Conservation (phyloP, 2,329 filamentous ascomycete species). For the Aureobasidium vineae region DNA sequence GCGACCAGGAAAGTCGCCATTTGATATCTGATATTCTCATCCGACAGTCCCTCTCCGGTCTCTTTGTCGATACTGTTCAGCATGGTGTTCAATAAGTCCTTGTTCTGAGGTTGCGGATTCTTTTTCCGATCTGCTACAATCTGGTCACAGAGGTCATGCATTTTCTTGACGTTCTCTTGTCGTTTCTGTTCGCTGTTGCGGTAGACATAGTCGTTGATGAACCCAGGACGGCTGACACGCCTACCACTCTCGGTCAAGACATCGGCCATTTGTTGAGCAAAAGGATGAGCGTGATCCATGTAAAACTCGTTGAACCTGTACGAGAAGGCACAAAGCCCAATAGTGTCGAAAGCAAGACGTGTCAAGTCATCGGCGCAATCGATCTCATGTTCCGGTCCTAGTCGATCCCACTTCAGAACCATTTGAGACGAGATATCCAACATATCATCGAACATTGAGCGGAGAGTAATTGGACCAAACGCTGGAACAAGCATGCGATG, state of each 20-base stretch:
- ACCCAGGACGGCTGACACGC: not conserved
- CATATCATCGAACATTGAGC: conserved; percentile 45
- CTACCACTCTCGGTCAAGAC: conserved; percentile 12
- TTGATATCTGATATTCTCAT: conserved; percentile 64
- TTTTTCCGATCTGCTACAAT: not conserved
- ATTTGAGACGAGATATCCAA: conserved; percentile 39
- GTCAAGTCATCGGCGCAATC: conserved; percentile 2
- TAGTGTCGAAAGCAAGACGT: conserved; percentile 8
- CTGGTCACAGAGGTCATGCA: conserved; percentile 5
- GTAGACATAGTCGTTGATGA: not conserved
- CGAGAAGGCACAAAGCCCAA: conserved; percentile 1
- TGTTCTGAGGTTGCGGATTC: conserved; percentile 23
- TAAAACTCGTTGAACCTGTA: conserved; percentile 14
- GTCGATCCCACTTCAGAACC: conserved; percentile 31
- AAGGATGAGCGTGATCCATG: not conserved
- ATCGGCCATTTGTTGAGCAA: conserved; percentile 12
- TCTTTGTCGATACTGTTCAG: conserved; percentile 60
- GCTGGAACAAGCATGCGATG: conserved; percentile 49
- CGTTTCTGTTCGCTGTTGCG: not conserved
- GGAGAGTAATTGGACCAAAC: conserved; percentile 49
- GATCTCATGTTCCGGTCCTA: not conserved
- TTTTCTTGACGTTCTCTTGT: not conserved
- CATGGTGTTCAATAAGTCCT: conserved; percentile 61
- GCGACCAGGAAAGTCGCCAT: conserved; percentile 66
- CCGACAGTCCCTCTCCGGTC: conserved; percentile 57